Evolutionary conservation across 1,139 yeast genomes (phyloP).

Genomic region (Candida sojae): DNA sequence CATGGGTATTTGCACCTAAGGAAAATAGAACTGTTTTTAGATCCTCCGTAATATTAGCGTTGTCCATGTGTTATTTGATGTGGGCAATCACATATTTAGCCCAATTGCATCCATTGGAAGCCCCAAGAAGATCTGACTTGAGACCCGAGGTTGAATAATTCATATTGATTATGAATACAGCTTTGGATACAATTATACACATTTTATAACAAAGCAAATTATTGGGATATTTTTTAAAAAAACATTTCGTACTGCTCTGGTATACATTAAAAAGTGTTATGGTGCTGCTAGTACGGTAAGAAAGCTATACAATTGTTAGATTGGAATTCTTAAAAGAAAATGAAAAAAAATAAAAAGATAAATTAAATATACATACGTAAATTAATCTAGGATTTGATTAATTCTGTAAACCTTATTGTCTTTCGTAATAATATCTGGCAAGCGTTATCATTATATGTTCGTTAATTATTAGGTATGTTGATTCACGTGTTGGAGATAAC

Average conservation of each 20-base stretch:
- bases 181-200: slow-evolving; percentile 10
- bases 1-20: slow-evolving; percentile 66
- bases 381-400: too few relatives aligned
- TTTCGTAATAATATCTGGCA: too few relatives aligned
- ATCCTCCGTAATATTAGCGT: slow-evolving; percentile 76
- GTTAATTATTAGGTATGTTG: too few relatives aligned
- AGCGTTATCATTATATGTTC: too few relatives aligned
- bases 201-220: not conserved
- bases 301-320: not conserved
- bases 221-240: too few relatives aligned
- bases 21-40: slow-evolving; percentile 79
- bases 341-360: too few relatives aligned
- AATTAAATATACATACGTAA: not conserved
- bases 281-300: too few relatives aligned
- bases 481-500: too few relatives aligned
- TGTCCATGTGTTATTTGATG: slow-evolving; percentile 90
- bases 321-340: not conserved
- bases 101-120: slow-evolving; percentile 80
- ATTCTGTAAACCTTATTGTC: too few relatives aligned
- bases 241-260: too few relatives aligned
- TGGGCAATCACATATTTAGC: slow-evolving; percentile 90
- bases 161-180: not conserved
- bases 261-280: too few relatives aligned
- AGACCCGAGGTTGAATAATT: slow-evolving; percentile 56
- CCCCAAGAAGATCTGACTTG: slow-evolving; percentile 75